A percentile compares a stretch with the other conserved stretches of the same genome.
These are phyloP conservation scores for Pseudozyma thailandica DNA, from an alignment of 1,284 basidiomycete genomes.

Conservation along the genomic window DNA sequence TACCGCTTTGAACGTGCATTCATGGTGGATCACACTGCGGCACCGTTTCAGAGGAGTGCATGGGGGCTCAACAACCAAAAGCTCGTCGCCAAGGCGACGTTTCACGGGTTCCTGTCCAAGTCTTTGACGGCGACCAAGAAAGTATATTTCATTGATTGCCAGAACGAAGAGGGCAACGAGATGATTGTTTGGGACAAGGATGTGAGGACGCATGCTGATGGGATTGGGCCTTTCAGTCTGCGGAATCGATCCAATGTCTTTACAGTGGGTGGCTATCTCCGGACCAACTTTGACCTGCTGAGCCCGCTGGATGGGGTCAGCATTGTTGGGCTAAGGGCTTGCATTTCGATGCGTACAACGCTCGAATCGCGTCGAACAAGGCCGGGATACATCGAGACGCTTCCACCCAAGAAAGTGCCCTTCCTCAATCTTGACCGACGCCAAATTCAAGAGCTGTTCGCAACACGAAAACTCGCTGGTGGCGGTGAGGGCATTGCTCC, in stretches of 20 bases:
- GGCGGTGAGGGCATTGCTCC: slow-evolving; percentile 20
- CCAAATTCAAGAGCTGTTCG: slow-evolving; percentile 20
- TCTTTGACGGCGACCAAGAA: slow-evolving; percentile 24
- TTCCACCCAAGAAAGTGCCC: slow-evolving; percentile 10
- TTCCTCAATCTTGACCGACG: slow-evolving; percentile 23
- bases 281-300: slow-evolving; percentile 30
- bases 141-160: slow-evolving; percentile 42
- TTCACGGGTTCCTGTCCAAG: slow-evolving; percentile 18
- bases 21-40: slow-evolving; percentile 27
- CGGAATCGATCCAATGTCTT: slow-evolving; percentile 28
- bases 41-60: slow-evolving; percentile 23
- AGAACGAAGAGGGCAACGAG: slow-evolving; percentile 28
- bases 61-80: slow-evolving; percentile 32
- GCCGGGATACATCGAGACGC: slow-evolving; percentile 18
- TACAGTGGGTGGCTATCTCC: slow-evolving; percentile 36
- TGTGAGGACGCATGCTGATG: slow-evolving; percentile 29
- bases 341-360: slow-evolving; percentile 14
- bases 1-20: slow-evolving; percentile 33
- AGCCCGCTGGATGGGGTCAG: slow-evolving; percentile 20
- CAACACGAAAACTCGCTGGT: slow-evolving; percentile 11
- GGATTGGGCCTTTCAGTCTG: slow-evolving; percentile 25
- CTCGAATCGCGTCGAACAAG: slow-evolving; percentile 17
- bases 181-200: slow-evolving; percentile 37
- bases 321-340: slow-evolving; percentile 18
- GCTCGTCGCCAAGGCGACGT: slow-evolving; percentile 33